Conservation (phyloP, 2,329 filamentous ascomycete genomes). For the Colletotrichum sp. region DNA sequence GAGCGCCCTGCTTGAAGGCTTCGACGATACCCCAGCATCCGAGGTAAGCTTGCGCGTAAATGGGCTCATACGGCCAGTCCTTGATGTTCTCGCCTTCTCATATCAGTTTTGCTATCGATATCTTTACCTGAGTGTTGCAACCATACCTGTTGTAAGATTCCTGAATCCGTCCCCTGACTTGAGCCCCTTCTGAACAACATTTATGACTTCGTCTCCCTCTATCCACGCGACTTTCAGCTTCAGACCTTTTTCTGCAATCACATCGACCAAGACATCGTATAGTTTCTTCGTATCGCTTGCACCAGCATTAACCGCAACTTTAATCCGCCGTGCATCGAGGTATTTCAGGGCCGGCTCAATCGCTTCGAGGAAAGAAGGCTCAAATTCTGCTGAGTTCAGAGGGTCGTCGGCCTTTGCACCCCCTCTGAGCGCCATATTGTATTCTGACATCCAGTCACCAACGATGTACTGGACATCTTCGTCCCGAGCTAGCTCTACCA, state of each 20-base stretch:
- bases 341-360: slow-evolving; percentile 44
- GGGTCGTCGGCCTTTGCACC: slow-evolving; percentile 31
- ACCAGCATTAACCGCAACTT: slow-evolving; percentile 44
- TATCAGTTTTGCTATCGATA: not conserved
- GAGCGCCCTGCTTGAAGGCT: slow-evolving; percentile 43
- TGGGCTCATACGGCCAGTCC: slow-evolving; percentile 23
- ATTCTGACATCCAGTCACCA: slow-evolving; percentile 46
- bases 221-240: slow-evolving; percentile 40
- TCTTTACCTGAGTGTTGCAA: no score
- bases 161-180: not conserved
- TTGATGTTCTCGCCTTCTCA: not conserved
- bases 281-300: slow-evolving; percentile 39
- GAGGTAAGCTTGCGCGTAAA: slow-evolving; percentile 51
- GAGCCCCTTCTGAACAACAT: slow-evolving; percentile 22
- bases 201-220: slow-evolving; percentile 42
- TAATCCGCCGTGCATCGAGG: slow-evolving; percentile 37
- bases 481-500: slow-evolving; percentile 25
- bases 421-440: slow-evolving; percentile 54
- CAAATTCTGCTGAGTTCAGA: slow-evolving; percentile 14
- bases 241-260: slow-evolving; percentile 31
- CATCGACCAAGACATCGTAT: slow-evolving; percentile 30
- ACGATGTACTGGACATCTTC: slow-evolving; percentile 40
- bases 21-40: slow-evolving; percentile 49
- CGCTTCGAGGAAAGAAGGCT: slow-evolving; percentile 44
- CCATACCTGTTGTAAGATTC: slow-evolving; percentile 7